phyloP scores from a whole-genome alignment of 768 basidiomycete genomes.

The Phanerochaete carnosa region DNA sequence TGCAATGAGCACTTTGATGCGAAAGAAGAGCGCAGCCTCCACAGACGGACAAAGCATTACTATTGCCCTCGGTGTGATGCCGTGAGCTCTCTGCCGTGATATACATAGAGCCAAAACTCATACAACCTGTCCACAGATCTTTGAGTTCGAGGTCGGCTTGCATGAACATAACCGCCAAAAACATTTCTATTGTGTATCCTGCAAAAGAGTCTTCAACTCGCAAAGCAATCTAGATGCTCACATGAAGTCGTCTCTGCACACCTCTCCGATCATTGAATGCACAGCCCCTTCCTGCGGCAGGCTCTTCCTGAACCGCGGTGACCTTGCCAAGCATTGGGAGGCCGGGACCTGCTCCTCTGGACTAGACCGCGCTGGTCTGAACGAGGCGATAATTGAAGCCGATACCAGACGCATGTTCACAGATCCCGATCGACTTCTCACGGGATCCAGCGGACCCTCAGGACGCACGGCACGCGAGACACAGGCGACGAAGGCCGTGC shows the following conservation, averaged over 20 bases:
- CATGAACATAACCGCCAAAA: conserved; percentile 3
- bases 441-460: conserved; percentile 24
- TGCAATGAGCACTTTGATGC: conserved; percentile 11
- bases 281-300: conserved; percentile 38
- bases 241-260: conserved; percentile 46
- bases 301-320: conserved; percentile 48
- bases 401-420: conserved; percentile 50
- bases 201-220: conserved; percentile 32
- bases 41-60: conserved; percentile 12
- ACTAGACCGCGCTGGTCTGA: conserved; percentile 32
- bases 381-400: conserved; percentile 33
- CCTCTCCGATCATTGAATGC: conserved; percentile 31
- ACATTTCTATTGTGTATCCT: conserved; percentile 6
- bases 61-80: conserved; percentile 1
- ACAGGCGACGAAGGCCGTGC: conserved; percentile 37
- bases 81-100: background rate
- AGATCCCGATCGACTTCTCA: conserved; percentile 46
- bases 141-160: background rate
- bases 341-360: conserved; percentile 51
- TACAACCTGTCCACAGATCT: background rate
- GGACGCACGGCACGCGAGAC: conserved; percentile 28
- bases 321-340: conserved; percentile 61
- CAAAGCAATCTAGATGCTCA: conserved; percentile 42
- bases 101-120: background rate
- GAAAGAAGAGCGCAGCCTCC: conserved; percentile 6